These are phyloP conservation scores for Scheffersomyces illinoinensis DNA, from an alignment of 1,139 yeast genomes.

Conservation along the genomic window DNA sequence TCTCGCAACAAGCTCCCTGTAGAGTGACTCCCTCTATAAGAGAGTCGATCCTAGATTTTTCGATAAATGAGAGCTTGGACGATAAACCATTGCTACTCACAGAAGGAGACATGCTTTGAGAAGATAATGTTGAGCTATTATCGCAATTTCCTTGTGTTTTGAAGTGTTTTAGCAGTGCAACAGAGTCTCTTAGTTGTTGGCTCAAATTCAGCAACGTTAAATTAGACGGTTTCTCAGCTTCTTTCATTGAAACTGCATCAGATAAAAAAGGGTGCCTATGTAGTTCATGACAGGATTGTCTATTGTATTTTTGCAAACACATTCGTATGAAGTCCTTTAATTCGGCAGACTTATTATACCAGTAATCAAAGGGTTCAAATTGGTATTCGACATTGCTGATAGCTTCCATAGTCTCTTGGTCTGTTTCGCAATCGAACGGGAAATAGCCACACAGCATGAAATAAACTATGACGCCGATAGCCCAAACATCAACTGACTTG, in stretches of 20 bases:
- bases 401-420: slow-evolving; percentile 67
- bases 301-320: slow-evolving; percentile 50
- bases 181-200: not conserved
- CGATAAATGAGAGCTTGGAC: slow-evolving; percentile 9
- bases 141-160: not conserved
- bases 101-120: not conserved
- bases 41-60: slow-evolving; percentile 14
- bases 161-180: not conserved
- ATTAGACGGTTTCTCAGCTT: not conserved
- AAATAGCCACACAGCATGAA: slow-evolving; percentile 74
- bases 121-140: not conserved
- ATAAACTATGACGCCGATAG: slow-evolving; percentile 71
- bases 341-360: slow-evolving; percentile 52
- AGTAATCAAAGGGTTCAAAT: slow-evolving; percentile 62
- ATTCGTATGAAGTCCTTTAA: slow-evolving; percentile 60
- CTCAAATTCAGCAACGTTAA: not conserved
- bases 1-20: slow-evolving; percentile 30
- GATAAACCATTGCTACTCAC: not conserved
- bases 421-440: slow-evolving; percentile 78
- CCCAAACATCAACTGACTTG: slow-evolving; percentile 72
- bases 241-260: not conserved
- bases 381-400: slow-evolving; percentile 56
- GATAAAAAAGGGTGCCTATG: slow-evolving; percentile 50
- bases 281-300: slow-evolving; percentile 52
- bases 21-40: slow-evolving; percentile 20